Percentiles rank a stretch among this genome's conserved stretches.
These are phyloP conservation scores for Jamesozyma jinghongensis DNA, from an alignment of 805 yeast genomes.

Conservation along the genomic window DNA sequence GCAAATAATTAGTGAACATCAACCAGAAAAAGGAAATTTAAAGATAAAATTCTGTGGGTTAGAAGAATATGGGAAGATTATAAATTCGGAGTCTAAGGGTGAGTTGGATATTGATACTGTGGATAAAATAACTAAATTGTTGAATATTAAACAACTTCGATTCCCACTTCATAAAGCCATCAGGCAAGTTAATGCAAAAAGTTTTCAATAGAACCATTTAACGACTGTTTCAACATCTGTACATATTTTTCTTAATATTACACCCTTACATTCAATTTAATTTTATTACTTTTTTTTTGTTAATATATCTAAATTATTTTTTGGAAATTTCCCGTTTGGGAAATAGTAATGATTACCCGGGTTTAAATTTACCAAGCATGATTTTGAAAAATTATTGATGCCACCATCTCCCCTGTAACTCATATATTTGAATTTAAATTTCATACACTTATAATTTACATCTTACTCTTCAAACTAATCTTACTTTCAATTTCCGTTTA, in stretches of 20 bases:
- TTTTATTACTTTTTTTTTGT: not conserved
- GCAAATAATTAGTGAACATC: slow-evolving; percentile 41
- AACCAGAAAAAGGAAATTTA: not conserved
- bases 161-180: slow-evolving; percentile 43
- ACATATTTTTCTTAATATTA: not conserved
- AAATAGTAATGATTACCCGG: not conserved
- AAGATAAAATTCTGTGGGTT: slow-evolving; percentile 26
- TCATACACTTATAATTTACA: not conserved
- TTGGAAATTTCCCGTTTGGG: too few relatives aligned
- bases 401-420: not conserved
- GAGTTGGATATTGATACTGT: slow-evolving; percentile 37
- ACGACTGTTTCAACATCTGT: slow-evolving; percentile 1
- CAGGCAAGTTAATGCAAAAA: slow-evolving; percentile 37
- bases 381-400: not conserved
- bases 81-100: not conserved
- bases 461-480: not conserved
- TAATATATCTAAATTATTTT: not conserved
- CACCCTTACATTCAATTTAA: not conserved
- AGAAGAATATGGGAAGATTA: slow-evolving; percentile 27
- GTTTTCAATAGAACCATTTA: not conserved
- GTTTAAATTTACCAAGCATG: not conserved
- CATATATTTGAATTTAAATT: not conserved
- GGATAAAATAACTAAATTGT: slow-evolving; percentile 35
- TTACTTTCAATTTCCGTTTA: not conserved
- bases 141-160: slow-evolving; percentile 39